These are phyloP conservation scores for Sequoia sempervirens DNA, from an alignment of 75 land plant genomes.

Conservation along the genomic window DNA sequence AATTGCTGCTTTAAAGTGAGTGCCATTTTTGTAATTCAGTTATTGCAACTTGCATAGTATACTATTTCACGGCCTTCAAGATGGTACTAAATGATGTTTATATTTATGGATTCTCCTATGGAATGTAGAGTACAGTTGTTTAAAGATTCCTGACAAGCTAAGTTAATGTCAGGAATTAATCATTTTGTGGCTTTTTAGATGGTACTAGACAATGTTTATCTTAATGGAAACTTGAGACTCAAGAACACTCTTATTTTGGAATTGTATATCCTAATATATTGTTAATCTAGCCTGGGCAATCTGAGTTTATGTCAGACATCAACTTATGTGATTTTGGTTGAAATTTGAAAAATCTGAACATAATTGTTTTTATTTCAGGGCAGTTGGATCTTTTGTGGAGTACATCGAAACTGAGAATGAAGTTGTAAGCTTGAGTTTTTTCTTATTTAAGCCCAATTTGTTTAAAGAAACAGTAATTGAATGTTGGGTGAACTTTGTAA, in stretches of 20 bases:
- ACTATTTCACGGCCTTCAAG: constrained; percentile 1
- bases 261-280: neutral
- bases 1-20: constrained; percentile 93
- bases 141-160: neutral
- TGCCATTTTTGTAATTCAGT: neutral
- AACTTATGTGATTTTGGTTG: neutral
- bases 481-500: neutral
- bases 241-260: neutral
- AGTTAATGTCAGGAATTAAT: neutral
- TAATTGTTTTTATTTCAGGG: constrained; percentile 39
- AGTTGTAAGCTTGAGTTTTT: constrained; percentile 55
- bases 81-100: neutral
- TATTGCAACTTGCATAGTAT: neutral
- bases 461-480: neutral
- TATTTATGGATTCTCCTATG: neutral
- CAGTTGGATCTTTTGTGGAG: constrained; percentile 92
- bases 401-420: constrained; percentile 80
- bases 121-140: neutral
- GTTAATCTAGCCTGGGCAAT: too few species aligned
- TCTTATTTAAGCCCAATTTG: neutral
- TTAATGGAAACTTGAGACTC: neutral
- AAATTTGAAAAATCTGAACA: neutral
- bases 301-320: neutral
- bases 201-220: neutral
- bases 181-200: constrained; percentile 3